Base-by-base conservation (phyloP, 2,329 filamentous ascomycete genomes). In the Claviceps capensis region DNA sequence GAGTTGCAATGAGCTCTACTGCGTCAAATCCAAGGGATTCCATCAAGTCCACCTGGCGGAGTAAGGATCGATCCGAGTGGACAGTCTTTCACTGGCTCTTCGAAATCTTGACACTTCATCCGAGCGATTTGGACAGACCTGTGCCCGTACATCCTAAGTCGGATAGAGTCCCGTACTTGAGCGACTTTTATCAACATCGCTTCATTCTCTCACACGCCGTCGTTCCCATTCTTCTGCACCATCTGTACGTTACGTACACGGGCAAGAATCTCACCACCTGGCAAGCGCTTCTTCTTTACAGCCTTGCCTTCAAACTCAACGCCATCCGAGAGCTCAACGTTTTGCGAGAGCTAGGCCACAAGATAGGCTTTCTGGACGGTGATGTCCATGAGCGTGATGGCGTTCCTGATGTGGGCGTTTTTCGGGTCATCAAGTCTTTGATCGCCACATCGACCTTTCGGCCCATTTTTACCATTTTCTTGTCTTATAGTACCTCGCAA, bases 1-100 rank as follows among this genome's bases (percentile, higher is more conserved):
- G n/a, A 30, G 7, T 16, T 22, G 26, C 14, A 5, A 52, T 52
- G 50, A 49, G 50, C 47, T 16, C 38, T 8, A 23, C 40, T 1
- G 30, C 9, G 13, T n/a, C 40, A 16, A 51, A 49, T 19, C 49
- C 49, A 5, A 48, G 44, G 16, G 52, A 54, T 42, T 54, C 52
- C 9, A 54, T 54, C n/a, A 54, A 51, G 45, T 52, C 49, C 34
- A 54, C 52, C n/a, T 54, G 52, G 52, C 49, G 49, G 2, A 40
- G 22, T 2, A 54, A 54, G 36, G 46, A 51, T 19, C 52, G 52
- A 34, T 54, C 52, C 8, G 52, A 54, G 23, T 54, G 52, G 52
- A 42, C 34, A 19, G 30, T 49, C 38, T 49, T 47, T 26, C 52
- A 54, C 52, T 52, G 52, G 52, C 34, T 47, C 30, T 54, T 49